These are phyloP conservation scores for Yamadazyma nakazawae DNA, from an alignment of 805 yeast species.

Conservation along the genomic window DNA sequence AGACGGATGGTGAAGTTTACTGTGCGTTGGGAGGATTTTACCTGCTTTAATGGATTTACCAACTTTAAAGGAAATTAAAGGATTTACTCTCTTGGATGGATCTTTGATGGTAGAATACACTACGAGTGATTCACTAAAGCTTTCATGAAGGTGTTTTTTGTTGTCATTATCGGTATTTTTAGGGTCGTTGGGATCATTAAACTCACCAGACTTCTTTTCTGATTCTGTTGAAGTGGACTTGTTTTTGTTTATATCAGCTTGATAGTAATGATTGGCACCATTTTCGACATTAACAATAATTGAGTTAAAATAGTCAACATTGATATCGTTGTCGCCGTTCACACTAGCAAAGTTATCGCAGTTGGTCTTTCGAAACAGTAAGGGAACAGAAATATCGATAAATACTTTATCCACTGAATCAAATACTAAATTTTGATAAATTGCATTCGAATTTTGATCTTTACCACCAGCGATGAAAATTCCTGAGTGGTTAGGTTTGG, in stretches of 20 bases:
- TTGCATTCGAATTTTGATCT: constrained; percentile 29
- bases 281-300: constrained; percentile 32
- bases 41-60: constrained; percentile 33
- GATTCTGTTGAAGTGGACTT: neutral
- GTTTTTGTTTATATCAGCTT: neutral
- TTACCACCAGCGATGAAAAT: constrained; percentile 54
- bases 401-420: constrained; percentile 43
- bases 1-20: constrained; percentile 15
- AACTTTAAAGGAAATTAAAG: constrained; percentile 33
- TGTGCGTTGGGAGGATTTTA: constrained; percentile 29
- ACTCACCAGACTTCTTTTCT: neutral
- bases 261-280: constrained; percentile 7
- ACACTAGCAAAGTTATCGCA: constrained; percentile 12
- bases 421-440: constrained; percentile 37
- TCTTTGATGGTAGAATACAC: constrained; percentile 31
- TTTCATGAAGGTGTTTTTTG: neutral
- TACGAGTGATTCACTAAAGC: constrained; percentile 19
- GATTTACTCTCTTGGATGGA: constrained; percentile 18
- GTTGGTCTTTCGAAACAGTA: neutral
- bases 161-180: constrained; percentile 1
- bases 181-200: neutral
- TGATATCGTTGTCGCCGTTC: constrained; percentile 19
- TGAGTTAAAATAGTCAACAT: constrained; percentile 31
- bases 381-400: constrained; percentile 13
- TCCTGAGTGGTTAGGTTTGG: constrained; percentile 43